phyloP scores from a whole-genome alignment of 108 stramenopile genomes.

The Conticribra weissflogii region DNA sequence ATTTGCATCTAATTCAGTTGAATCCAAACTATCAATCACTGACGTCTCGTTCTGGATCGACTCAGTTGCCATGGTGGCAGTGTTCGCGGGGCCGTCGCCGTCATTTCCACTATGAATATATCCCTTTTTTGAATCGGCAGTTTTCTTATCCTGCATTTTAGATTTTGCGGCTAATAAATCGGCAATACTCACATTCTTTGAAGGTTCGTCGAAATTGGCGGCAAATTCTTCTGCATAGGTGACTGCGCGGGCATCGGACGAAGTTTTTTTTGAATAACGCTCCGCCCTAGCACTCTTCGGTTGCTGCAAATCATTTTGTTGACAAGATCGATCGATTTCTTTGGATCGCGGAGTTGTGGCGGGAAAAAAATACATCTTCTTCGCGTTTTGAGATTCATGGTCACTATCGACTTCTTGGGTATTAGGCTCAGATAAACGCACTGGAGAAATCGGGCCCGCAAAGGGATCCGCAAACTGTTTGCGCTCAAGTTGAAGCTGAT shows the following conservation, averaged over 20 bases:
- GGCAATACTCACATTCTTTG: not conserved
- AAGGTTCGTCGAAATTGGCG: not conserved
- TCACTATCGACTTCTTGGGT: not conserved
- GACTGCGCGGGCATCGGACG: not conserved
- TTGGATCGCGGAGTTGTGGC: slow-evolving; percentile 8
- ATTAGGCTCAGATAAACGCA: not conserved
- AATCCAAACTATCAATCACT: too few relatives aligned
- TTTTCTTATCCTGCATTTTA: slow-evolving; percentile 2
- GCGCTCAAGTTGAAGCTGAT: not conserved
- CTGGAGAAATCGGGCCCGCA: slow-evolving; percentile 5
- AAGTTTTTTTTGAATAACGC: slow-evolving; percentile 4
- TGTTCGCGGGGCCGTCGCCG: too few relatives aligned
- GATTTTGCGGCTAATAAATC: slow-evolving; percentile 8
- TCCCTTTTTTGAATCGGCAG: not conserved
- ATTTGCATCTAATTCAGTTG: too few relatives aligned
- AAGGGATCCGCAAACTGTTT: slow-evolving; percentile 20
- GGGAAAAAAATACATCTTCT: slow-evolving; percentile 6
- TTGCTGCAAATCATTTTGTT: not conserved
- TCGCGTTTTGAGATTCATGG: not conserved
- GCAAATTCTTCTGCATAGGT: not conserved
- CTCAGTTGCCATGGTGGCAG: too few relatives aligned
- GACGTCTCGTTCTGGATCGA: too few relatives aligned
- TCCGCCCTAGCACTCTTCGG: not conserved
- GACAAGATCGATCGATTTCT: not conserved
- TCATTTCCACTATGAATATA: too few relatives aligned